phyloP scores from a whole-genome alignment of 495 filamentous ascomycete genomes.

The Echria macrotheca region DNA sequence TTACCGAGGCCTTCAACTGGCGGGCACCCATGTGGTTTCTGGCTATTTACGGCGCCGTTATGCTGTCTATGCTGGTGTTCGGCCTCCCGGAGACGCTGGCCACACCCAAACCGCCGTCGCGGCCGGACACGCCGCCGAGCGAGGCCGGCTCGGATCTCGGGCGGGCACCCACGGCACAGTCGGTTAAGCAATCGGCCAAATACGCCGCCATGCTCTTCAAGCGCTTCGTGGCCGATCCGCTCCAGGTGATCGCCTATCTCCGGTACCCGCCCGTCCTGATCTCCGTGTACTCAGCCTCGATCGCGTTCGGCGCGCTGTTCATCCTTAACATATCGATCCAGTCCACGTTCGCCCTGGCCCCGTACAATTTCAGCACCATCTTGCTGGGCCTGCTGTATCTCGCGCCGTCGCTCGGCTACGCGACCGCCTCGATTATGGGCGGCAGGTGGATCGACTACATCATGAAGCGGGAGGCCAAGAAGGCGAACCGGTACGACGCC shows the following conservation, averaged over 20 bases:
- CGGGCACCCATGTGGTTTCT: conserved; percentile 85
- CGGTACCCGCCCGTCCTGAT: conserved; percentile 74
- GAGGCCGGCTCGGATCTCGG: conserved; percentile 29
- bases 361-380: conserved; percentile 70
- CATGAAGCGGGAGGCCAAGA: conserved; percentile 76
- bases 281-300: conserved; percentile 74
- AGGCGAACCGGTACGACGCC: conserved; percentile 64
- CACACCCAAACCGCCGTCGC: conserved; percentile 5
- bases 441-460: conserved; percentile 85
- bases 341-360: conserved; percentile 61
- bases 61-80: conserved; percentile 58
- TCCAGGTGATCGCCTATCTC: conserved; percentile 72
- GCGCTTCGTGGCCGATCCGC: conserved; percentile 70
- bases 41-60: conserved; percentile 64
- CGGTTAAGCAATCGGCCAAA: conserved; percentile 51
- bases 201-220: conserved; percentile 51
- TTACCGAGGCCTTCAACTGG: conserved; percentile 72
- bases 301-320: conserved; percentile 79
- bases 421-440: conserved; percentile 65
- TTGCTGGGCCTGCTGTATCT: conserved; percentile 81
- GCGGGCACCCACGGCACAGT: conserved; percentile 60
- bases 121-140: not conserved
- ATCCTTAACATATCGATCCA: conserved; percentile 84
- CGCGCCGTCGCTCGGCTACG: conserved; percentile 72
- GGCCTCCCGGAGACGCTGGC: conserved; percentile 66